A percentile compares a stretch with the other conserved stretches of the same genome.
Evolutionary conservation across 2,329 filamentous ascomycete genomes (phyloP).

Genomic region (Penicillium sp.): DNA sequence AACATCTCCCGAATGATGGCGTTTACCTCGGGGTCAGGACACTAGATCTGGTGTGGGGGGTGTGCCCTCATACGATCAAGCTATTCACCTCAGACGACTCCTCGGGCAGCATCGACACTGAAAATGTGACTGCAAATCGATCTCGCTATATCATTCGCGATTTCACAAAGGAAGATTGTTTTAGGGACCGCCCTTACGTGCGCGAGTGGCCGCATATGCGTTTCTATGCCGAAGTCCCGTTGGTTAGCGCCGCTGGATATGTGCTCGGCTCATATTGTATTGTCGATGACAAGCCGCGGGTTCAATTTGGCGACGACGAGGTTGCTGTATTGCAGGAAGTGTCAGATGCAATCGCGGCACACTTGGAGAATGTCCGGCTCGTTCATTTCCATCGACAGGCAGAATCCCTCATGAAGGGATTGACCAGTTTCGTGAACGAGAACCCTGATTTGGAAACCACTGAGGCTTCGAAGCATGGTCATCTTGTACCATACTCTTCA

Average conservation of each 20-base stretch:
- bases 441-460: conserved; percentile 19
- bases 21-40: conserved; percentile 30
- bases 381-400: conserved; percentile 55
- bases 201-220: conserved; percentile 31
- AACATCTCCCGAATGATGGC: conserved; percentile 27
- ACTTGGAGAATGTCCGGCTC: conserved; percentile 57
- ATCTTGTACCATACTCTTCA: not conserved
- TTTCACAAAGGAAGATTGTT: conserved; percentile 33
- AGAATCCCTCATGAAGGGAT: conserved; percentile 56
- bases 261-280: conserved; percentile 60
- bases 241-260: conserved; percentile 54
- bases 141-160: conserved; percentile 40
- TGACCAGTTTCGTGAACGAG: conserved; percentile 52
- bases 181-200: conserved; percentile 36
- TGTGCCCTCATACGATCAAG: conserved; percentile 18
- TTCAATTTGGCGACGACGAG: conserved; percentile 35
- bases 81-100: conserved; percentile 19
- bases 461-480: conserved; percentile 12
- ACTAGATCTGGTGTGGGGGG: conserved; percentile 16
- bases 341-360: conserved; percentile 56
- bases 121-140: conserved; percentile 24
- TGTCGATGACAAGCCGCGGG: conserved; percentile 55
- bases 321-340: conserved; percentile 56
- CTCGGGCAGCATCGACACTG: conserved; percentile 11
- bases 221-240: conserved; percentile 60